A percentile compares a stretch with the other conserved stretches of the same genome.
phyloP scores from a whole-genome alignment of 768 basidiomycete species.

The Pleurotus djamor region DNA sequence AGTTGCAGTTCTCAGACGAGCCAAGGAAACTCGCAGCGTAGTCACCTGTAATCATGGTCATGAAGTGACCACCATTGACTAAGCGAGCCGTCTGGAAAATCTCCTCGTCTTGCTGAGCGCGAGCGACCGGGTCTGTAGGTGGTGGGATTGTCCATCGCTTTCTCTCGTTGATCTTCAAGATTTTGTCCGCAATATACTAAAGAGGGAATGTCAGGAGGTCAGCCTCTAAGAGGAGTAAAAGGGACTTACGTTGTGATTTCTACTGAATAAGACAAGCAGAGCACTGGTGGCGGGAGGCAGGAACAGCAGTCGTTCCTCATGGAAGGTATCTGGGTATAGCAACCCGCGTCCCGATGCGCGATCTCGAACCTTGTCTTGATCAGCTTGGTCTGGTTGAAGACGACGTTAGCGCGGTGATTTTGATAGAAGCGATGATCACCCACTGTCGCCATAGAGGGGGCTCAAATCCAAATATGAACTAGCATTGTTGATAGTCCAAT shows the following conservation, averaged over 20 bases:
- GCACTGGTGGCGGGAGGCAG: constrained; percentile 53
- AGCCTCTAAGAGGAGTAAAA: not conserved
- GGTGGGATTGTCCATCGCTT: constrained; percentile 42
- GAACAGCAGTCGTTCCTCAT: constrained; percentile 49
- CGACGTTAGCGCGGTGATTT: constrained; percentile 1
- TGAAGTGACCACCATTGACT: constrained; percentile 58
- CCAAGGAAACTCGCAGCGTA: constrained; percentile 61
- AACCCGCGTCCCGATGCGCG: constrained; percentile 46
- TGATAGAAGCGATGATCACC: constrained; percentile 11
- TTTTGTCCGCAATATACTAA: constrained; percentile 51
- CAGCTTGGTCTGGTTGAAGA: constrained; percentile 25
- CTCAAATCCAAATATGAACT: constrained; percentile 57
- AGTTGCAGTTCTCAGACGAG: constrained; percentile 47
- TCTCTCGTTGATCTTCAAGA: constrained; percentile 56
- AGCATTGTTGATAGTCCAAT: constrained; percentile 48
- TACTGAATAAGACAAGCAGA: constrained; percentile 51
- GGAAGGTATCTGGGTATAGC: constrained; percentile 52
- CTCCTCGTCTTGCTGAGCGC: constrained; percentile 45
- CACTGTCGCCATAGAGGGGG: constrained; percentile 51
- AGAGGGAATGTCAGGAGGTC: not conserved
- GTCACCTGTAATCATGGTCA: constrained; percentile 51
- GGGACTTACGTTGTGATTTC: constrained; percentile 55
- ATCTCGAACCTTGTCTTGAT: constrained; percentile 43
- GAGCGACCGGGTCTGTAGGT: constrained; percentile 19
- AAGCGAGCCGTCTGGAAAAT: constrained; percentile 56